Evolutionary conservation across 371 early-diverging fungal species (phyloP).

Genomic region (Apophysomyces ossiformis): DNA sequence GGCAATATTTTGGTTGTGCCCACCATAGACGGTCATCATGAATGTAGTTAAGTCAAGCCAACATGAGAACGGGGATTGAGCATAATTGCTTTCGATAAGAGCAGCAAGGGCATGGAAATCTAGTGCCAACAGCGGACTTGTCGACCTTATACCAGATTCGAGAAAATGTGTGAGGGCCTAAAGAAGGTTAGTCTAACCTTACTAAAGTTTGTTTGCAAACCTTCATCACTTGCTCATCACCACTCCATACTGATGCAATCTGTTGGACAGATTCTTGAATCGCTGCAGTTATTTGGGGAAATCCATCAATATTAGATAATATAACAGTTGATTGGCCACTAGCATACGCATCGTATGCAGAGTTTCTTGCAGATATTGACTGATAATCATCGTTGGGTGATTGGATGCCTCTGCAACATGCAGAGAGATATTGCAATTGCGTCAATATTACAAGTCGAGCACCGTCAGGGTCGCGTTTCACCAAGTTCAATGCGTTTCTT

Average conservation of each 20-base stretch:
- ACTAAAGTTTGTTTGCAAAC: slow-evolving; percentile 8
- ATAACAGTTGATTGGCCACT: slow-evolving; percentile 34
- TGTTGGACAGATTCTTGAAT: slow-evolving; percentile 34
- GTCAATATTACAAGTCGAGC: slow-evolving; percentile 27
- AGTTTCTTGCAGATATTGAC: slow-evolving; percentile 33
- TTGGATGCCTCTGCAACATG: slow-evolving; percentile 60
- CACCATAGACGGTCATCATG: slow-evolving; percentile 63
- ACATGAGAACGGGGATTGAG: slow-evolving; percentile 46
- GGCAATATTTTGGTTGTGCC: slow-evolving; percentile 38
- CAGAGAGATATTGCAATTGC: slow-evolving; percentile 53
- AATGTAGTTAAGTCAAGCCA: slow-evolving; percentile 63
- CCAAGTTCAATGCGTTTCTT: slow-evolving; percentile 27
- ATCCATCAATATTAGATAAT: slow-evolving; percentile 34
- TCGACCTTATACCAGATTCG: slow-evolving; percentile 57
- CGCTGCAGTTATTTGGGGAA: slow-evolving; percentile 35
- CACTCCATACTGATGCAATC: slow-evolving; percentile 36
- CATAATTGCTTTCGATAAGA: slow-evolving; percentile 48
- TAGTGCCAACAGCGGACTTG: slow-evolving; percentile 50
- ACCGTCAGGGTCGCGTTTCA: slow-evolving; percentile 20
- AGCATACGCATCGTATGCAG: slow-evolving; percentile 46
- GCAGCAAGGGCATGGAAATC: slow-evolving; percentile 41
- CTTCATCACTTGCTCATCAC: slow-evolving; percentile 47
- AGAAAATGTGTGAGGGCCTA: slow-evolving; percentile 56
- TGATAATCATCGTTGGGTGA: slow-evolving; percentile 56
- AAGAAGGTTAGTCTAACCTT: slow-evolving; percentile 9